These are phyloP conservation scores for Monosporascus sp. DNA, from an alignment of 2,329 filamentous ascomycete species.

Conservation along the genomic window DNA sequence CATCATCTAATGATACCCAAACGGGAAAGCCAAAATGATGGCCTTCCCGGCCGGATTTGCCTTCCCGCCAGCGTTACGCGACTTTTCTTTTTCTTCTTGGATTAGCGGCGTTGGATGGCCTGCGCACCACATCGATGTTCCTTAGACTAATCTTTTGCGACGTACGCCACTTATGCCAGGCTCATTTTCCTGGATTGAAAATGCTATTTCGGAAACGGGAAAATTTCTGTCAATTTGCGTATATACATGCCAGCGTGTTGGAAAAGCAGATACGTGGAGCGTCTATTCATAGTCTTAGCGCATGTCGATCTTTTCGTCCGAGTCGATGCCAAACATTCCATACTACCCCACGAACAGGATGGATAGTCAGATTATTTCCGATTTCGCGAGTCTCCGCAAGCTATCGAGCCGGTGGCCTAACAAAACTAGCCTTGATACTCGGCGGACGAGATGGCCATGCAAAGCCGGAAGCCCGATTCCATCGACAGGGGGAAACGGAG, in stretches of 20 bases:
- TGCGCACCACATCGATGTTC: not conserved
- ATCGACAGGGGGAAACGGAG: too few species aligned
- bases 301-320: not conserved
- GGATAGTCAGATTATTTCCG: too few species aligned
- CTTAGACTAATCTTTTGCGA: not conserved
- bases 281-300: not conserved
- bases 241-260: not conserved
- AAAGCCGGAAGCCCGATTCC: too few species aligned
- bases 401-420: too few species aligned
- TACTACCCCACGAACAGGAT: not conserved
- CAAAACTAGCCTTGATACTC: too few species aligned
- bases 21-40: conserved; percentile 2
- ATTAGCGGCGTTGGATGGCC: not conserved
- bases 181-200: not conserved
- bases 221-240: not conserved
- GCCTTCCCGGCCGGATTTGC: not conserved
- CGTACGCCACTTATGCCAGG: not conserved
- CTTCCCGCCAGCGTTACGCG: not conserved
- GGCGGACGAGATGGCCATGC: too few species aligned
- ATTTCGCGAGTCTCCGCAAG: too few species aligned
- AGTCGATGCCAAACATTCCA: not conserved
- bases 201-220: not conserved
- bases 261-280: not conserved
- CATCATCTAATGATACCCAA: conserved; percentile 16
- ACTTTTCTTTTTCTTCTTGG: not conserved